These are phyloP conservation scores for Leishmania lainsoni DNA, from an alignment of 208 protist species.

Conservation along the genomic window DNA sequence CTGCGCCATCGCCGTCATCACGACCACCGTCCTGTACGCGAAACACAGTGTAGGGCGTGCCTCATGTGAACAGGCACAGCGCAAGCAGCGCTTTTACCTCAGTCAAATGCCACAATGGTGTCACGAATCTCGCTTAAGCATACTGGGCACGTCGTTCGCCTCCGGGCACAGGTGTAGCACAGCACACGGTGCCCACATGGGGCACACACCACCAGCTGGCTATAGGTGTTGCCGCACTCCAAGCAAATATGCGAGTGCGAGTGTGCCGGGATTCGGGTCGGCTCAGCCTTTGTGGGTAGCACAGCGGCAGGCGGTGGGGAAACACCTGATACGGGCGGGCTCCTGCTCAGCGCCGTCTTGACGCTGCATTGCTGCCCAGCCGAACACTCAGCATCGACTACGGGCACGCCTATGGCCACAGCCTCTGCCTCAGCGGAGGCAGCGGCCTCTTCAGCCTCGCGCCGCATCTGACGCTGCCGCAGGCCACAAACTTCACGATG, in stretches of 20 bases:
- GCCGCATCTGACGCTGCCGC: constrained; percentile 36
- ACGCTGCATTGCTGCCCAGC: background rate
- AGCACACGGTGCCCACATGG: constrained; percentile 88
- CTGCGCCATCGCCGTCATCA: background rate
- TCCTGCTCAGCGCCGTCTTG: background rate
- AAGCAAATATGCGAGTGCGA: constrained; percentile 34
- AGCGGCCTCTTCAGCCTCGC: constrained; percentile 20
- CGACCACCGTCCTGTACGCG: background rate
- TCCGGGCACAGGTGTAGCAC: constrained; percentile 61
- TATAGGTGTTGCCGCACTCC: constrained; percentile 39
- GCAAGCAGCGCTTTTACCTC: background rate
- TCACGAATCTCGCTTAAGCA: constrained; percentile 56
- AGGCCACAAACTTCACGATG: constrained; percentile 86
- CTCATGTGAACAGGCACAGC: background rate
- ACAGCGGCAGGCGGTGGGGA: background rate
- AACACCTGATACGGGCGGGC: background rate
- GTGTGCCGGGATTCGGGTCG: background rate
- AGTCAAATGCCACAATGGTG: constrained; percentile 41
- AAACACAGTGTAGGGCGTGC: background rate
- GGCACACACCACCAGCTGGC: constrained; percentile 53
- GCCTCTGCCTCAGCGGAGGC: background rate
- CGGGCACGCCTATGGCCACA: background rate
- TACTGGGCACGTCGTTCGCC: constrained; percentile 73
- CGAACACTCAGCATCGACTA: background rate
- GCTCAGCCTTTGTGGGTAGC: background rate